Evolutionary conservation across 768 basidiomycete genomes (phyloP), one percentile per base, ranked within the genome.

Genomic region (Rubroboletus satanas): DNA sequence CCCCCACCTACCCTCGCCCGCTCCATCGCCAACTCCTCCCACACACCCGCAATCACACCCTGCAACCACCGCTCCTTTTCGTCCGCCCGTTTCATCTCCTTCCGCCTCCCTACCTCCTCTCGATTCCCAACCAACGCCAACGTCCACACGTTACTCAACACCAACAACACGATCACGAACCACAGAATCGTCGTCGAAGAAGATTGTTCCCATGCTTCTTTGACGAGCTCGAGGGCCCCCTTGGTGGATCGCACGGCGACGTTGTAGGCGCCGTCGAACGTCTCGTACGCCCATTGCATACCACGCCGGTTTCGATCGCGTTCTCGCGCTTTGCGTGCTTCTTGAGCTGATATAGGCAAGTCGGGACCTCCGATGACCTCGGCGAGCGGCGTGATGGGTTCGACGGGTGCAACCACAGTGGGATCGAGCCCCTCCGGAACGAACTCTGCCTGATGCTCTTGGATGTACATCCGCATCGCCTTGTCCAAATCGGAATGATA

Each of bases 281-380:
- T 93, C 60, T 93, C 91, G 74, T 83, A 89, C 3, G 90, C 90
- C 91, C 91, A 93, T 63, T 93, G 91, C 59, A 92, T 72, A 0
- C 84, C 84, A 17, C 88, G 86, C 54, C 77, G 80, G 56, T 85
- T 83, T 15, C 85, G 82, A 66, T 88, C 84, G 52, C 78, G 75
- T 67, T 87, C 87, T 49, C 87, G 82, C 54, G 76, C 75, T 68
- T 85, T 83, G 9, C 65, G 61, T 15, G 57, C 63, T 52, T 64
- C 47, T 56, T 53, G 2, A 44, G 48, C 39, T 15, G 60, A 48
- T 52, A 56, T 23, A 1, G 51, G 52, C 3, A 29, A 17, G 2
- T 60, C 62, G 10, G 60, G 36, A 4, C 56, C 57, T 21, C 56
- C 56, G 23, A 42, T 26, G 9, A 17, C 35, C 29, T 66, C 60